Conservation (phyloP, 202 grass and related monocot species). For the Zizania palustris region DNA sequence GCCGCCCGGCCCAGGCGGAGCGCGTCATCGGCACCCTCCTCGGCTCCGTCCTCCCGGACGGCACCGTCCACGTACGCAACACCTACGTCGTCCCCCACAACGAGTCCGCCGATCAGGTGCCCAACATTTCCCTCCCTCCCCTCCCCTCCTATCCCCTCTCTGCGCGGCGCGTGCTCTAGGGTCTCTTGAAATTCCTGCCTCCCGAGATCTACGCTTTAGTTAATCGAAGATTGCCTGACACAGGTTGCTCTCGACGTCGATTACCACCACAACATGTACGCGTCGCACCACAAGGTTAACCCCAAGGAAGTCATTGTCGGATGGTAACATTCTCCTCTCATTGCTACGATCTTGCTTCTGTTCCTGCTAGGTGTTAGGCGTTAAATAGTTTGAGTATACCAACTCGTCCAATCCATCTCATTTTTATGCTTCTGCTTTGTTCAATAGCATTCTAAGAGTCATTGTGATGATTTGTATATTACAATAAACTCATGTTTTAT, state of each 20-base stretch:
- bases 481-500: neutral
- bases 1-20: conserved; percentile 91
- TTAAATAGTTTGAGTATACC: neutral
- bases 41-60: conserved; percentile 78
- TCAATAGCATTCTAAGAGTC: neutral
- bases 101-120: conserved; percentile 90
- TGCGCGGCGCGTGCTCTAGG: no score
- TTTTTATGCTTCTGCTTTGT: neutral
- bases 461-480: neutral
- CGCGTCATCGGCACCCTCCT: conserved; percentile 99
- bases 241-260: conserved; percentile 96
- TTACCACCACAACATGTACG: conserved; percentile 97
- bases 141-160: no score
- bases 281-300: conserved; percentile 95
- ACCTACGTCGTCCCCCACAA: conserved; percentile 91
- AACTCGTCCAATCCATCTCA: neutral
- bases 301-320: conserved; percentile 91
- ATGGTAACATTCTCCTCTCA: conserved; percentile 58
- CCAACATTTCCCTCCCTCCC: neutral
- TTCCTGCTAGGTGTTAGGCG: neutral
- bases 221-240: no score
- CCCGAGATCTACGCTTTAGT: neutral
- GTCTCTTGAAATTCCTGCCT: no score
- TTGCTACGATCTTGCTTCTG: neutral
- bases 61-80: conserved; percentile 91